Conservation (phyloP, 768 basidiomycete genomes). For the Leccinum rimulosum region DNA sequence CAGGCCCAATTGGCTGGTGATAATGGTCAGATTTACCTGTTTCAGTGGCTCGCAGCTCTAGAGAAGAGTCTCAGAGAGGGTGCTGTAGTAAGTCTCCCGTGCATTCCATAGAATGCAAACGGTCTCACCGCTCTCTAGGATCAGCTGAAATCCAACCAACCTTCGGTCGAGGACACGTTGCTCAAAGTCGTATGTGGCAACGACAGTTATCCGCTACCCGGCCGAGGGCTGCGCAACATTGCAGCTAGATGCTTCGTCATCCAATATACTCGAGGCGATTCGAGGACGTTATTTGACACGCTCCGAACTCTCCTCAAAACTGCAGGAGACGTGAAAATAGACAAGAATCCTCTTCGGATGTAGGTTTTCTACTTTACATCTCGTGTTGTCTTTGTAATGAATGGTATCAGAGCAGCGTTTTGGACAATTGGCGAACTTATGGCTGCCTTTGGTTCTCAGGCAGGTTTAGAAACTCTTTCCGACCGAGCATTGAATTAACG, state of each 20-base stretch:
- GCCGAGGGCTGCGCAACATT: constrained; percentile 79
- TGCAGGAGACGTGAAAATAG: constrained; percentile 69
- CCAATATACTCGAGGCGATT: constrained; percentile 79
- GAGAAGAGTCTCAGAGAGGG: constrained; percentile 55
- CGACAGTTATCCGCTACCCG: constrained; percentile 74
- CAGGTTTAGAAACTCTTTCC: constrained; percentile 34
- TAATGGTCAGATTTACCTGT: constrained; percentile 77
- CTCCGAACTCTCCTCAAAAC: constrained; percentile 74
- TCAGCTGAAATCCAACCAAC: constrained; percentile 62
- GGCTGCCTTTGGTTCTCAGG: constrained; percentile 80
- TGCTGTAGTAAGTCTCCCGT: constrained; percentile 45
- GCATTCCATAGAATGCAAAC: not conserved
- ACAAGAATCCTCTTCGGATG: constrained; percentile 67
- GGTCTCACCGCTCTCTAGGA: constrained; percentile 42
- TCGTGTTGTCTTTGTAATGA: constrained; percentile 1
- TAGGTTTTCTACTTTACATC: constrained; percentile 34
- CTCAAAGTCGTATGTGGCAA: constrained; percentile 66
- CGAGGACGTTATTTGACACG: constrained; percentile 83
- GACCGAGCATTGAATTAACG: not conserved
- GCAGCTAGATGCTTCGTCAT: constrained; percentile 73
- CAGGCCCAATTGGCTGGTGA: constrained; percentile 71
- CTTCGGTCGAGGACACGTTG: constrained; percentile 57
- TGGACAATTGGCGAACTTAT: constrained; percentile 90
- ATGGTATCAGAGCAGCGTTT: constrained; percentile 64
- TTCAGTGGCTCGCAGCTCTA: constrained; percentile 75